phyloP scores from a whole-genome alignment of 2,329 filamentous ascomycete genomes.

The Aspergillus fumigatus region DNA sequence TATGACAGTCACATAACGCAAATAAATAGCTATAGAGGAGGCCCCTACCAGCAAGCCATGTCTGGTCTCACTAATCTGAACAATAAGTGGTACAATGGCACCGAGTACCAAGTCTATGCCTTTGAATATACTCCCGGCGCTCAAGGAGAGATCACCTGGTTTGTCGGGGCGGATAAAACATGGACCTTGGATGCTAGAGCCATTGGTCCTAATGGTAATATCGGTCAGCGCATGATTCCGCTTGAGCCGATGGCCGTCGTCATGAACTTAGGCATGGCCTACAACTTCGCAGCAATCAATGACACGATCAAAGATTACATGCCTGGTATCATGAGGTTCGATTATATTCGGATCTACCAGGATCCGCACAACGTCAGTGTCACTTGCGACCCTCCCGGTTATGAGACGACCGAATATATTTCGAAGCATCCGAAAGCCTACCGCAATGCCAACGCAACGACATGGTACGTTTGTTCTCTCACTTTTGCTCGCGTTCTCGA shows the following conservation, averaged over 20 bases:
- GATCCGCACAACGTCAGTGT: conserved; percentile 53
- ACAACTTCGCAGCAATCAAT: conserved; percentile 60
- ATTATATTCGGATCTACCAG: conserved; percentile 69
- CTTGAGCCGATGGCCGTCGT: conserved; percentile 64
- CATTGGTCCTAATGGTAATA: conserved; percentile 64
- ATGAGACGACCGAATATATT: conserved; percentile 65
- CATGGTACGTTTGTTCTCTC: conserved; percentile 46
- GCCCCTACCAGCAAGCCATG: conserved; percentile 59
- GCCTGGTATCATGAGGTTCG: conserved; percentile 63
- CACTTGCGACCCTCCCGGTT: conserved; percentile 65
- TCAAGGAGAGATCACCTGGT: conserved; percentile 62
- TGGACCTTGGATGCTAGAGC: conserved; percentile 60
- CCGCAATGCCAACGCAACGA: conserved; percentile 59
- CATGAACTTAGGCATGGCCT: conserved; percentile 67
- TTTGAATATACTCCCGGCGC: conserved; percentile 61
- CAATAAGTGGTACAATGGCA: conserved; percentile 63
- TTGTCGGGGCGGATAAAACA: conserved; percentile 60
- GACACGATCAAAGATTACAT: conserved; percentile 52
- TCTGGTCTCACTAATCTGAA: conserved; percentile 60
- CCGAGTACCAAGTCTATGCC: conserved; percentile 58
- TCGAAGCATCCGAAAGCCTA: conserved; percentile 57
- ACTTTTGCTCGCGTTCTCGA: neutral
- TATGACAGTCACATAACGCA: conserved; percentile 56
- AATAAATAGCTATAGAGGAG: conserved; percentile 59
- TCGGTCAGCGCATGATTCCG: conserved; percentile 61